Percentiles rank a stretch among this genome's conserved stretches.
phyloP scores from a whole-genome alignment of 2,329 filamentous ascomycete genomes.

The Penicillium nordicum region DNA sequence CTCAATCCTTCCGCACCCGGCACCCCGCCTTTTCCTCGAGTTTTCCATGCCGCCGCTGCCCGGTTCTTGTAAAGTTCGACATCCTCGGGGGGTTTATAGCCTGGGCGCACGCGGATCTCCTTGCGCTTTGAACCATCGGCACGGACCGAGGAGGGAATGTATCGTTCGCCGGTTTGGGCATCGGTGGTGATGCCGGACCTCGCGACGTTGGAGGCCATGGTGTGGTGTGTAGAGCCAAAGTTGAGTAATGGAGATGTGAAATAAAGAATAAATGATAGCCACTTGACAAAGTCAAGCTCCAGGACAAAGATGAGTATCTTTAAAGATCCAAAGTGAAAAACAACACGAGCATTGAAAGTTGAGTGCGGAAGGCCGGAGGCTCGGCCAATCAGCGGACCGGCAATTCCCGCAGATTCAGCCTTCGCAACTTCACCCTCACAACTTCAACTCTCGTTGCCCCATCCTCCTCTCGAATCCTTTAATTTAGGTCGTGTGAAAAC shows the following conservation, averaged over 20 bases:
- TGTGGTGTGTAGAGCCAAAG: background rate
- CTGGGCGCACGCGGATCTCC: slow-evolving; percentile 89
- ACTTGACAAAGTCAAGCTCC: slow-evolving; percentile 2
- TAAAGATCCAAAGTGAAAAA: slow-evolving; percentile 9
- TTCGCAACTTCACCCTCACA: slow-evolving; percentile 32
- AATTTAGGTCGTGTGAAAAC: slow-evolving; percentile 15
- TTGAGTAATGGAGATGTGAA: background rate
- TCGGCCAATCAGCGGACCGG: slow-evolving; percentile 39
- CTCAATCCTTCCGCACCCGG: slow-evolving; percentile 66
- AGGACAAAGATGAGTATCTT: slow-evolving; percentile 1
- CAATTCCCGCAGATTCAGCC: slow-evolving; percentile 39
- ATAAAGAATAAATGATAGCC: background rate
- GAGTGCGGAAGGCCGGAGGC: slow-evolving; percentile 26
- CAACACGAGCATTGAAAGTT: slow-evolving; percentile 8
- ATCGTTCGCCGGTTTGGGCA: slow-evolving; percentile 70
- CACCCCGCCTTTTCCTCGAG: slow-evolving; percentile 65
- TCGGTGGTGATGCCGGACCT: slow-evolving; percentile 71
- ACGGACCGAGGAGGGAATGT: slow-evolving; percentile 83
- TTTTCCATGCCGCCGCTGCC: slow-evolving; percentile 80
- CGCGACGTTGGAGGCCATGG: slow-evolving; percentile 19
- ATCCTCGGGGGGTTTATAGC: slow-evolving; percentile 91
- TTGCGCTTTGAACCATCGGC: slow-evolving; percentile 88
- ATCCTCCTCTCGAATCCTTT: slow-evolving; percentile 4
- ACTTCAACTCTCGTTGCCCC: slow-evolving; percentile 15
- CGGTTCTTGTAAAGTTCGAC: slow-evolving; percentile 95